These are phyloP conservation scores for Xylaria longipes DNA, from an alignment of 495 filamentous ascomycete species.

Conservation along the genomic window DNA sequence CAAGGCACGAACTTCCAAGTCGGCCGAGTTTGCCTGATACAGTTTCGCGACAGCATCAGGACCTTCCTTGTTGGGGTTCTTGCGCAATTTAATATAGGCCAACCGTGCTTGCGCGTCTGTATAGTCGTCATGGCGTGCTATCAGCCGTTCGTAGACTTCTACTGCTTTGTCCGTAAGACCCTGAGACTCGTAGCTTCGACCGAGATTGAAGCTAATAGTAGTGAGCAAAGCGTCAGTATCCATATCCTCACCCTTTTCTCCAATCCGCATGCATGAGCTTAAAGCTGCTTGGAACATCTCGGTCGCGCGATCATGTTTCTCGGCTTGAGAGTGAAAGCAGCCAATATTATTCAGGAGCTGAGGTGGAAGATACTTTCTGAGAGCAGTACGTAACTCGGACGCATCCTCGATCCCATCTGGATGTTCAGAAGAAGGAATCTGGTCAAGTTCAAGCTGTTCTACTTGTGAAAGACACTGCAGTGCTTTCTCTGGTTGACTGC, in stretches of 20 bases:
- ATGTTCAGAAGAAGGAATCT: conserved; percentile 69
- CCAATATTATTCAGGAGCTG: conserved; percentile 97
- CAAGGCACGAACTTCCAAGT: conserved; percentile 88
- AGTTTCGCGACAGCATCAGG: conserved; percentile 82
- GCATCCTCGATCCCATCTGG: conserved; percentile 68
- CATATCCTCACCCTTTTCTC: conserved; percentile 68
- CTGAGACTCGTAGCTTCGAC: conserved; percentile 90
- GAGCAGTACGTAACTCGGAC: conserved; percentile 60
- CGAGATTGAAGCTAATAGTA: conserved; percentile 94
- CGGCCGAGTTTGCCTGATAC: conserved; percentile 76
- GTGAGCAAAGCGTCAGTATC: conserved; percentile 91
- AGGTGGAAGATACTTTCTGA: conserved; percentile 80
- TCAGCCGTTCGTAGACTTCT: conserved; percentile 82
- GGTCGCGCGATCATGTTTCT: conserved; percentile 80
- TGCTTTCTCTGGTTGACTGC: conserved; percentile 83
- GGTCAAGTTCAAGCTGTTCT: conserved; percentile 82
- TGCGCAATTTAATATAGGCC: conserved; percentile 87
- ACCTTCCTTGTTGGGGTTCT: conserved; percentile 82
- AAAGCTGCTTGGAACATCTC: conserved; percentile 88
- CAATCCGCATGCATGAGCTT: conserved; percentile 79
- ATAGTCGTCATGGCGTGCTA: conserved; percentile 85
- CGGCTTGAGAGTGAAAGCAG: conserved; percentile 87
- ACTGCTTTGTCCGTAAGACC: conserved; percentile 81
- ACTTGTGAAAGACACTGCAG: conserved; percentile 89
- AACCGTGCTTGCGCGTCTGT: conserved; percentile 86